Evolutionary conservation across 1,284 basidiomycete species (phyloP), one percentile per base, ranked within the genome.

Genomic region (Fomitopsis pinicola): DNA sequence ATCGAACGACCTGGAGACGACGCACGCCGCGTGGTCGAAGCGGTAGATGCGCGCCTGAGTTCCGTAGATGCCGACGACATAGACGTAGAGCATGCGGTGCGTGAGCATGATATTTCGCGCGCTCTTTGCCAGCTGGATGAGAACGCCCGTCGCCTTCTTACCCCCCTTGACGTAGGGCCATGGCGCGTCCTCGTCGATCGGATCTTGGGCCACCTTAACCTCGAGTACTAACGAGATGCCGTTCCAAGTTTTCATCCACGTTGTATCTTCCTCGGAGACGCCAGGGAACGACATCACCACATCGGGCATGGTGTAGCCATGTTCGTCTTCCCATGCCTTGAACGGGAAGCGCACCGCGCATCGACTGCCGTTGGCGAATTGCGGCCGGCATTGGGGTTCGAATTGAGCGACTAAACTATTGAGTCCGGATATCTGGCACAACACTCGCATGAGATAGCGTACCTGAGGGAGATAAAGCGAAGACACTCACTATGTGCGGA

Each of bases 1-100:
- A 2, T 57, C 59, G 30, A 33, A 33, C 30, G 30, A 33, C 30
- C 8, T 33, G 30, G 30, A 33, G 8, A 33, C 30, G 30, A 33
- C 30, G 30, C 30, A 33, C 40, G 54, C 62, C 2, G 59, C 22
- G 52, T 54, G 62, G 46, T 65, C 64, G 35, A 63, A 65, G 7
- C 64, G 62, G 17, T 36, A 57, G 30, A 67, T 45, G 5, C 62
- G 63, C 3, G 59, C 48, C 10, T 33, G 30, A 8, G 30, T 33
- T 33, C 30, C 30, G 30, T 66, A 66, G 38, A 66, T 42, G 1
- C 64, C 64, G 19, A 66, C 52, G 30, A 62, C 55, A 22, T 58
- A 66, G 1, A 60, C 40, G 14, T 38, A 59, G 44, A 66, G 61
- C 59, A 62, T 50, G 1, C 61, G 59, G 22, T 63, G 59, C 0